phyloP scores from a whole-genome alignment of 1,284 basidiomycete species.

The Bondarzewia mesenterica region DNA sequence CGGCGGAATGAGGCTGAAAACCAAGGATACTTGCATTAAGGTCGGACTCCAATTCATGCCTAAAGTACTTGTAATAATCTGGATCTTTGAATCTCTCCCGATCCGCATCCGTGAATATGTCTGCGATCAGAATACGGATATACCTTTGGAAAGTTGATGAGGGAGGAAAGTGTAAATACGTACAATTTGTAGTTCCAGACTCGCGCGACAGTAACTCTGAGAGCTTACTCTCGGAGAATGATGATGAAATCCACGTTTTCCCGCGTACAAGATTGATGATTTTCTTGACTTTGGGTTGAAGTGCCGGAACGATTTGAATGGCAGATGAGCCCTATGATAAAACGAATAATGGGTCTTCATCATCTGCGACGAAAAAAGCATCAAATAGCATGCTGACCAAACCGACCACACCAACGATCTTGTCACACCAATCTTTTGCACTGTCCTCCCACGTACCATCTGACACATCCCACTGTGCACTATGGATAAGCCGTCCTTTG shows the following conservation, averaged over 20 bases:
- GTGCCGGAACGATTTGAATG: slow-evolving; percentile 52
- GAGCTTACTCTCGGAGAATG: slow-evolving; percentile 36
- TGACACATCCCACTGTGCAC: slow-evolving; percentile 45
- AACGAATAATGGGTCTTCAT: too few relatives aligned
- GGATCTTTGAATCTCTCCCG: slow-evolving; percentile 41
- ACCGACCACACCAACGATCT: slow-evolving; percentile 39
- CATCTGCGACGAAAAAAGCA: too few relatives aligned
- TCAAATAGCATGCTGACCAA: not conserved
- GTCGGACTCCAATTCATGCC: slow-evolving; percentile 40
- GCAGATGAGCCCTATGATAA: slow-evolving; percentile 51
- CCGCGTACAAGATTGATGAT: slow-evolving; percentile 53
- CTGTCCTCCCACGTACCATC: slow-evolving; percentile 35
- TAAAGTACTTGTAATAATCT: slow-evolving; percentile 40
- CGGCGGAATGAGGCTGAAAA: not conserved
- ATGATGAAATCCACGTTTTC: slow-evolving; percentile 51
- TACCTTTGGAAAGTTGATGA: not conserved
- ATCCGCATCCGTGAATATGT: slow-evolving; percentile 44
- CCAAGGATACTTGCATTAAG: slow-evolving; percentile 35
- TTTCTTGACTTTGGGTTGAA: slow-evolving; percentile 44
- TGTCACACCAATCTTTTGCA: slow-evolving; percentile 42
- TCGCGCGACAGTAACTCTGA: slow-evolving; percentile 29
- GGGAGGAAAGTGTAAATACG: slow-evolving; percentile 10
- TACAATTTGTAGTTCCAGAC: slow-evolving; percentile 33
- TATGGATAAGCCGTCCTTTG: slow-evolving; percentile 44
- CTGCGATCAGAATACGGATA: slow-evolving; percentile 43